Evolutionary conservation across 305 asterid species (phyloP), one percentile per base, ranked within the genome.

Genomic region (Solanum hybrid): DNA sequence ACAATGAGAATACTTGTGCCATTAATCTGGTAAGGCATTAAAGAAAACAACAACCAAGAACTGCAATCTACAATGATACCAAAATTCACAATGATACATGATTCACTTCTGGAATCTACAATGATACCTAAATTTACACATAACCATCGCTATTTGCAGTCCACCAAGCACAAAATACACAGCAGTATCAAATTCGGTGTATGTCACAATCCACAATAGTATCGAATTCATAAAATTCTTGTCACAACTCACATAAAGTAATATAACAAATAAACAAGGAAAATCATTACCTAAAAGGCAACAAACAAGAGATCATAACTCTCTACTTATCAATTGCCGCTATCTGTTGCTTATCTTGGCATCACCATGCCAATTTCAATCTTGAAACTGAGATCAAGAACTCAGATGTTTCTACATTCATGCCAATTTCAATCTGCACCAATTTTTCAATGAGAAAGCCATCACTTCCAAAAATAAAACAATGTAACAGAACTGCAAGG

Each of bases 311-410:
- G 26, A 22, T 60, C 12, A 1, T 60, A 60, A 8, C 71, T 60
- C 2, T 60, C 71, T 60, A 19, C 26, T 60, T 60, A 17, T 56
- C 24, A 56, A 56, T 56, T 56, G 24, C 10, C 24, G 66, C 86
- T 88, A 90, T 88, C n/a, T 17, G 66, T 36, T 80, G 45, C 40
- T 88, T 91, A 66, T 82, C 91, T 90, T 76, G 89, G 90, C 93
- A 89, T 38, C 9, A 5, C n/a, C 66, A 51, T 51, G 1, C n/a
- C n/a, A 51, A 17, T 6, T 51, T 51, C 66, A 51, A 51, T 51
- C 66, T 51, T 51, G n/a, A 51, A 51, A 17, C n/a, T 51, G 66
- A 51, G 66, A 51, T 51, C 9, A 51, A 51, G n/a, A 51, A 51
- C n/a, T 51, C n/a, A 51, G 66, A 51, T 51, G 66, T 51, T 51